Evolutionary conservation across 2,329 filamentous ascomycete species (phyloP).

Genomic region (Botrytis sinoallii): DNA sequence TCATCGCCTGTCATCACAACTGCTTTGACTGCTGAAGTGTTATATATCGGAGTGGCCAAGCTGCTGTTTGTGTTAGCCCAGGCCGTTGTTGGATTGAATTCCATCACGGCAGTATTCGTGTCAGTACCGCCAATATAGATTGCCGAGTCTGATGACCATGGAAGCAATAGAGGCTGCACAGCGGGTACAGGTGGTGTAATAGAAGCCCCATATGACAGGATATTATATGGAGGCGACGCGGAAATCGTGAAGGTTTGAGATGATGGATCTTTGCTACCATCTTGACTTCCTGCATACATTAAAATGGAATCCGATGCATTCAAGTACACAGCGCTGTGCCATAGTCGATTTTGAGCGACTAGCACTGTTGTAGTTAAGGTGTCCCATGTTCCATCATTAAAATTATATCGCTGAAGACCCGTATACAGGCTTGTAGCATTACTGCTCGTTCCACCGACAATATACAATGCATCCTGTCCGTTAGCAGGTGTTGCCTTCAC

Average conservation of each 20-base stretch:
- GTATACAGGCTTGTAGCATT: constrained; percentile 53
- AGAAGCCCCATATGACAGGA: constrained; percentile 59
- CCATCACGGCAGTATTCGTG: constrained; percentile 65
- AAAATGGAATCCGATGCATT: constrained; percentile 68
- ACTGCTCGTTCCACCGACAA: constrained; percentile 68
- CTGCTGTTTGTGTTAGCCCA: constrained; percentile 68
- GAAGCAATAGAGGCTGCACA: constrained; percentile 67
- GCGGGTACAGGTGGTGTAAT: constrained; percentile 54
- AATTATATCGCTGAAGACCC: constrained; percentile 70
- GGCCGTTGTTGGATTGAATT: constrained; percentile 60
- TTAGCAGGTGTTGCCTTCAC: constrained; percentile 63
- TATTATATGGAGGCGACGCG: constrained; percentile 60
- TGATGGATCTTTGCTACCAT: constrained; percentile 55
- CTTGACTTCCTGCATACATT: constrained; percentile 74
- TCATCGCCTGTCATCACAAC: constrained; percentile 69
- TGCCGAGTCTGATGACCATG: constrained; percentile 68
- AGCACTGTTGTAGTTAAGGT: constrained; percentile 45
- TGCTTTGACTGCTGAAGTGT: constrained; percentile 58
- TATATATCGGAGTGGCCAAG: constrained; percentile 58
- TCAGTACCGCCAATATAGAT: constrained; percentile 71
- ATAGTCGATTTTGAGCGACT: constrained; percentile 57
- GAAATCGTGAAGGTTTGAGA: constrained; percentile 73
- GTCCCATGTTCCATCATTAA: constrained; percentile 56
- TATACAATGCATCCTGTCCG: constrained; percentile 62
- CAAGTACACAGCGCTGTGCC: constrained; percentile 76